A percentile compares a stretch with the other conserved stretches of the same genome.
Evolutionary conservation across 2,329 filamentous ascomycete genomes (phyloP).

Genomic region (Didymella exigua): DNA sequence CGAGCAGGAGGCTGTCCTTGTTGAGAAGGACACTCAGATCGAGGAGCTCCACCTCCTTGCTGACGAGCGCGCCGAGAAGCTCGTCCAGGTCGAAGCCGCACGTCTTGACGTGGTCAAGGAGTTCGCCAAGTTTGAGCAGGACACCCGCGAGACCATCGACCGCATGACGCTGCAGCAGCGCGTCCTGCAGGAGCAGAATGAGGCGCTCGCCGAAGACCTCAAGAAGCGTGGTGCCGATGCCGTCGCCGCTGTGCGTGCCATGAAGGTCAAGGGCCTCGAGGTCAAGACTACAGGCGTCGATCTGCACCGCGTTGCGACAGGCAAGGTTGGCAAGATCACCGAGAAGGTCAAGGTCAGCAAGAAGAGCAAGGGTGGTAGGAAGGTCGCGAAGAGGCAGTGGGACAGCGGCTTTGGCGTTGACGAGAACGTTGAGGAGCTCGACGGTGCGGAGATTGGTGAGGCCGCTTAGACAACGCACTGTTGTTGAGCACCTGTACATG

Average conservation of each 20-base stretch:
- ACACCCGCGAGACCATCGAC: slow-evolving; percentile 41
- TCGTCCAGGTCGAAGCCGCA: slow-evolving; percentile 39
- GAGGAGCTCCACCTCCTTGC: slow-evolving; percentile 44
- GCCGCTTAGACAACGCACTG: slow-evolving; percentile 4
- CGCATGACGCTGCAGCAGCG: slow-evolving; percentile 36
- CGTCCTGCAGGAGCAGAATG: slow-evolving; percentile 38
- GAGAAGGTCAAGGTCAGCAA: slow-evolving; percentile 43
- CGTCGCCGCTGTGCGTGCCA: slow-evolving; percentile 38
- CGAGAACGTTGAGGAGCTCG: slow-evolving; percentile 22
- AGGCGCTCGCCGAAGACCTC: slow-evolving; percentile 33
- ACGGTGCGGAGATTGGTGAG: slow-evolving; percentile 10
- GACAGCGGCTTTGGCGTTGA: slow-evolving; percentile 45
- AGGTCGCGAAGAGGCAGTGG: slow-evolving; percentile 35
- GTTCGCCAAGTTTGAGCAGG: slow-evolving; percentile 36
- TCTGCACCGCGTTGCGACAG: slow-evolving; percentile 35
- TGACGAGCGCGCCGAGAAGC: slow-evolving; percentile 39
- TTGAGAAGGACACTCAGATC: slow-evolving; percentile 38
- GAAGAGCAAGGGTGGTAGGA: slow-evolving; percentile 35
- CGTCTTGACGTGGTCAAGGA: slow-evolving; percentile 42
- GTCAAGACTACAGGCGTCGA: slow-evolving; percentile 35
- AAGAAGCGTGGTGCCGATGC: slow-evolving; percentile 39
- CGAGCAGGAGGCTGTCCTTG: slow-evolving; percentile 35
- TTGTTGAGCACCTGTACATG: neutral
- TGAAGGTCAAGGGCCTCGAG: slow-evolving; percentile 42
- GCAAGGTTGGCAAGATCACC: slow-evolving; percentile 39